A percentile compares a stretch with the other conserved stretches of the same genome.
Conservation (phyloP, 176 grass and related monocot species). For the Leersia perrieri region DNA sequence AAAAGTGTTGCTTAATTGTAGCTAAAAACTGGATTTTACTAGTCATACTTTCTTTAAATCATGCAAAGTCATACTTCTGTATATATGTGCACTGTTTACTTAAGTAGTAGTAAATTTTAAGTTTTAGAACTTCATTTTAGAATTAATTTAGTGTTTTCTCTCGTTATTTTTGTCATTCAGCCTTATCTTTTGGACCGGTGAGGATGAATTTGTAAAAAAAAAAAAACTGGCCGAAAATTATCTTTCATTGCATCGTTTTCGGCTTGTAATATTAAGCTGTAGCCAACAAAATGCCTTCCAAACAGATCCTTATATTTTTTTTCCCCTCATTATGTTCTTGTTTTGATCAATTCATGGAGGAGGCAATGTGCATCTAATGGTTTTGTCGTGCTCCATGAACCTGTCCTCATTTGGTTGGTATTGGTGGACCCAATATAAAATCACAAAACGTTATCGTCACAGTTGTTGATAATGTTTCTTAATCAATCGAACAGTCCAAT, state of each 20-base stretch:
- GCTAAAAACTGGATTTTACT: not conserved
- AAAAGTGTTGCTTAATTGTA: not conserved
- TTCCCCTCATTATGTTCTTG: not conserved
- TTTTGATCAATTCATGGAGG: not conserved
- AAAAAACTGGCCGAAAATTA: too few relatives aligned
- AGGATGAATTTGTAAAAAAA: too few relatives aligned
- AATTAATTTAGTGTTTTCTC: not conserved
- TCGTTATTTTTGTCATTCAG: too few relatives aligned
- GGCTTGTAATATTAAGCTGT: too few relatives aligned
- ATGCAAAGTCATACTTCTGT: not conserved
- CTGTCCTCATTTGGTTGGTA: not conserved
- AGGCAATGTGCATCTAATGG: not conserved
- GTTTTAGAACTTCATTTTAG: not conserved
- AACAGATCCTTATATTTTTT: not conserved
- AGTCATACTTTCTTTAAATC: not conserved
- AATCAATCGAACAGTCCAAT: not conserved
- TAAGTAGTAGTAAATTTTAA: not conserved
- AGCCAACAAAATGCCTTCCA: too few relatives aligned
- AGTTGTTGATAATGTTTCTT: constrained; percentile 27
- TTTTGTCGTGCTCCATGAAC: not conserved
- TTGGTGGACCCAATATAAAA: not conserved
- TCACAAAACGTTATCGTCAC: constrained; percentile 10
- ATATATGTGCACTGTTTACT: not conserved
- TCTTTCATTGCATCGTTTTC: too few relatives aligned
- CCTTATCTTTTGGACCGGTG: too few relatives aligned